phyloP scores from a whole-genome alignment of 2,329 filamentous ascomycete species.

The Pezicula carpinea region DNA sequence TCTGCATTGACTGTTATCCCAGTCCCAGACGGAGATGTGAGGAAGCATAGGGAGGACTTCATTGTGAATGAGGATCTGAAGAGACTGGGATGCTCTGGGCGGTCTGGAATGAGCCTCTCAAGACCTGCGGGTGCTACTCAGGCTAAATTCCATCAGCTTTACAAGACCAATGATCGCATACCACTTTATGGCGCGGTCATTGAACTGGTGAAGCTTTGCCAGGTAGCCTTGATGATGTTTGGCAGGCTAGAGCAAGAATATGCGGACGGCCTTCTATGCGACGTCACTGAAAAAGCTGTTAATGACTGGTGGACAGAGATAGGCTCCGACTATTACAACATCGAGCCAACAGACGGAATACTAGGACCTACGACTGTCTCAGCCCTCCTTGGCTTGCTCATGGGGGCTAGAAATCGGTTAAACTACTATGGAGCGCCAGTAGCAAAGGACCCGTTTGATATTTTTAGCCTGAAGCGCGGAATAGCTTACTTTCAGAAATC shows the following conservation, averaged over 20 bases:
- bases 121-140: constrained; percentile 76
- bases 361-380: constrained; percentile 89
- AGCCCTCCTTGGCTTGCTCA: constrained; percentile 78
- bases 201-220: constrained; percentile 87
- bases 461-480: constrained; percentile 74
- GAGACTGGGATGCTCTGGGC: constrained; percentile 83
- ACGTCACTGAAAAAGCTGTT: constrained; percentile 85
- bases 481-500: constrained; percentile 88
- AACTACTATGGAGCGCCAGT: constrained; percentile 81
- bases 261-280: constrained; percentile 86
- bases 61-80: constrained; percentile 95
- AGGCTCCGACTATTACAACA: constrained; percentile 85
- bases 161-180: constrained; percentile 80
- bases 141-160: constrained; percentile 88
- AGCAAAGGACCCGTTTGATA: constrained; percentile 86
- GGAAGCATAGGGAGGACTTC: constrained; percentile 75
- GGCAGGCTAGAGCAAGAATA: constrained; percentile 84
- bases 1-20: constrained; percentile 89
- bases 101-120: constrained; percentile 77
- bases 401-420: constrained; percentile 85
- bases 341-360: constrained; percentile 89
- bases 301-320: constrained; percentile 96
- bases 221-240: constrained; percentile 83
- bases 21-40: constrained; percentile 81
- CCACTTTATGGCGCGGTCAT: constrained; percentile 73